Percentiles rank a stretch among this genome's conserved stretches.
Evolutionary conservation across 495 filamentous ascomycete species (phyloP).

Genomic region (Neurospora sp.): DNA sequence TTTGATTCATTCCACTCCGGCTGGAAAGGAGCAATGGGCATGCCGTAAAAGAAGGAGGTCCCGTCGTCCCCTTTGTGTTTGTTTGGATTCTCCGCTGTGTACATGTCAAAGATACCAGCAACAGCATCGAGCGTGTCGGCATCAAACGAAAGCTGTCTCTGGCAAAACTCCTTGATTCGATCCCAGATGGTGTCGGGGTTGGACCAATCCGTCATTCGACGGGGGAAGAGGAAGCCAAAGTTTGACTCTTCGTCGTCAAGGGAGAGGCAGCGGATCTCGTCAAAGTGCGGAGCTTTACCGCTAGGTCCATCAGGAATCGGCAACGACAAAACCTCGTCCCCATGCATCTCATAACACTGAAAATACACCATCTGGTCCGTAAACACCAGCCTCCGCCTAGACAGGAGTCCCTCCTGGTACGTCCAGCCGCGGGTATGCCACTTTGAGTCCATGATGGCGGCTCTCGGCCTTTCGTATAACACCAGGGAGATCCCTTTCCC

Average conservation of each 20-base stretch:
- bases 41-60: background rate
- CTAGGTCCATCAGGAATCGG: background rate
- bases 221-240: background rate
- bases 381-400: conserved; percentile 14
- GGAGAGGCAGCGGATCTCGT: background rate
- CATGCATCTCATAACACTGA: conserved; percentile 21
- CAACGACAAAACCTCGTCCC: conserved; percentile 8
- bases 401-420: conserved; percentile 29
- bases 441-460: conserved; percentile 10
- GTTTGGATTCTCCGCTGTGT: background rate
- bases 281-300: too few species aligned
- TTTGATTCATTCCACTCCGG: background rate
- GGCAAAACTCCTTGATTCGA: background rate
- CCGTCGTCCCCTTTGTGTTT: background rate
- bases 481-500: background rate
- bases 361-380: conserved; percentile 25
- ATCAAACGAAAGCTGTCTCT: background rate
- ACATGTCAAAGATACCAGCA: background rate
- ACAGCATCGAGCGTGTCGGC: conserved; percentile 2
- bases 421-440: conserved; percentile 34
- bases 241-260: background rate
- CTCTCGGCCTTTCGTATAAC: background rate
- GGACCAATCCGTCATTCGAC: background rate
- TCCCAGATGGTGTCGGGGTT: background rate
- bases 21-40: conserved; percentile 1